Evolutionary conservation across 352 stramenopile genomes (phyloP).

Genomic region (Globisporangium iwayamae): DNA sequence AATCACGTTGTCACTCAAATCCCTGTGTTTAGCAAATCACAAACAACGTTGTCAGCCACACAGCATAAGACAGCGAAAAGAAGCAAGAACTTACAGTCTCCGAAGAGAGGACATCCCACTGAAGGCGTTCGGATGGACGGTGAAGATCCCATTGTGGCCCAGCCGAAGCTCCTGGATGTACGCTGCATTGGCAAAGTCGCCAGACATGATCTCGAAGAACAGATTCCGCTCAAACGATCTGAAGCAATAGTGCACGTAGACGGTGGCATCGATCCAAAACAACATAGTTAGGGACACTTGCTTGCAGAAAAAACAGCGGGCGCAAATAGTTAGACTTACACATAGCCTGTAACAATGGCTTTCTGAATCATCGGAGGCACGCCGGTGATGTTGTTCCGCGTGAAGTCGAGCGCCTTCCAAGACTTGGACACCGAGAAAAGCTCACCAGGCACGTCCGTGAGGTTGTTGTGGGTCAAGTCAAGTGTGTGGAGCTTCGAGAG

Average conservation of each 20-base stretch:
- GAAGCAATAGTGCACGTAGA: neutral
- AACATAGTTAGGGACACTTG: too few relatives aligned
- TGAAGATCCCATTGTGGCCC: conserved; percentile 59
- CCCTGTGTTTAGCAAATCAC: conserved; percentile 16
- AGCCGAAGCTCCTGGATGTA: conserved; percentile 48
- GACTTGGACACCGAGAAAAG: conserved; percentile 40
- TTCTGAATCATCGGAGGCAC: conserved; percentile 35
- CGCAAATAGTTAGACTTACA: conserved; percentile 29
- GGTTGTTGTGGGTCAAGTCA: conserved; percentile 52
- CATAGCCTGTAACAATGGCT: conserved; percentile 42
- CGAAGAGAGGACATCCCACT: conserved; percentile 46
- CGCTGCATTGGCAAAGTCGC: conserved; percentile 39
- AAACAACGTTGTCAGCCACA: neutral
- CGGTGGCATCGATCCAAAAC: neutral
- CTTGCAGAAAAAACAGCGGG: too few relatives aligned
- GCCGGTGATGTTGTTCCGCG: conserved; percentile 37
- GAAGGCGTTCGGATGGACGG: conserved; percentile 47
- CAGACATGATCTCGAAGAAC: conserved; percentile 48
- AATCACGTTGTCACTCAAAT: conserved; percentile 71
- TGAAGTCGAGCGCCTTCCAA: conserved; percentile 59
- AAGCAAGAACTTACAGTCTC: conserved; percentile 35
- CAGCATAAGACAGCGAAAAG: neutral
- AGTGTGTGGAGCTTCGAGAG: conserved; percentile 48
- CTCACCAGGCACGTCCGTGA: conserved; percentile 31
- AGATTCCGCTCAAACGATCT: conserved; percentile 66